Percentiles rank a stretch among this genome's conserved stretches.
These are phyloP conservation scores for Russula abietina DNA, from an alignment of 768 basidiomycete species.

Conservation along the genomic window DNA sequence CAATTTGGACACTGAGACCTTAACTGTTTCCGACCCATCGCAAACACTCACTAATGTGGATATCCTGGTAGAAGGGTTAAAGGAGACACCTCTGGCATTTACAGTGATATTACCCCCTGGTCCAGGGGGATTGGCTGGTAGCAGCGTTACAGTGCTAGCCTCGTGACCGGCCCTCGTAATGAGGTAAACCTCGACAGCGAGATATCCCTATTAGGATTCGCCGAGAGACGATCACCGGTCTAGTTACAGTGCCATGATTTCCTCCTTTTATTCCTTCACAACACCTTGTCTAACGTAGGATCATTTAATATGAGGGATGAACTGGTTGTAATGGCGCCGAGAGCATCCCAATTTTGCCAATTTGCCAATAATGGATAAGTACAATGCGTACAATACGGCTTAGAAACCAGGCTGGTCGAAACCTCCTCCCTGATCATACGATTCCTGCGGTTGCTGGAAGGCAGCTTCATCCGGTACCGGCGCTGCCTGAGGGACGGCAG, in stretches of 20 bases:
- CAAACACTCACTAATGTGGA: conserved; percentile 40
- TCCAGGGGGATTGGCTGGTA: conserved; percentile 43
- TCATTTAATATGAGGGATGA: background rate
- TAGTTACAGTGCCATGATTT: too few species aligned
- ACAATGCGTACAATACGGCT: conserved; percentile 11
- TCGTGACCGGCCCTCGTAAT: too few species aligned
- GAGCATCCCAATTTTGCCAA: background rate
- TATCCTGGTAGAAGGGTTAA: conserved; percentile 33
- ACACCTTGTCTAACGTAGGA: background rate
- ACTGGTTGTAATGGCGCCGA: background rate
- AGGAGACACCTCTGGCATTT: conserved; percentile 29
- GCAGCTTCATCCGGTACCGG: conserved; percentile 43
- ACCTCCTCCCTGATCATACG: conserved; percentile 30
- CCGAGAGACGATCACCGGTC: too few species aligned
- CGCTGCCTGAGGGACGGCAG: conserved; percentile 43
- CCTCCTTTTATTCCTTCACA: background rate
- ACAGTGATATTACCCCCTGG: conserved; percentile 38
- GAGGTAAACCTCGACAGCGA: too few species aligned
- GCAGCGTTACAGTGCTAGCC: conserved; percentile 40
- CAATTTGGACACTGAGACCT: conserved; percentile 34
- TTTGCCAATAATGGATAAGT: background rate
- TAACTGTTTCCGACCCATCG: conserved; percentile 63
- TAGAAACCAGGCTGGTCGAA: conserved; percentile 37
- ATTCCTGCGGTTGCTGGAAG: conserved; percentile 34
- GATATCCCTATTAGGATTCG: too few species aligned